These are phyloP conservation scores for Intubia oerlemansii DNA, from an alignment of 2,329 filamentous ascomycete genomes.

Conservation along the genomic window DNA sequence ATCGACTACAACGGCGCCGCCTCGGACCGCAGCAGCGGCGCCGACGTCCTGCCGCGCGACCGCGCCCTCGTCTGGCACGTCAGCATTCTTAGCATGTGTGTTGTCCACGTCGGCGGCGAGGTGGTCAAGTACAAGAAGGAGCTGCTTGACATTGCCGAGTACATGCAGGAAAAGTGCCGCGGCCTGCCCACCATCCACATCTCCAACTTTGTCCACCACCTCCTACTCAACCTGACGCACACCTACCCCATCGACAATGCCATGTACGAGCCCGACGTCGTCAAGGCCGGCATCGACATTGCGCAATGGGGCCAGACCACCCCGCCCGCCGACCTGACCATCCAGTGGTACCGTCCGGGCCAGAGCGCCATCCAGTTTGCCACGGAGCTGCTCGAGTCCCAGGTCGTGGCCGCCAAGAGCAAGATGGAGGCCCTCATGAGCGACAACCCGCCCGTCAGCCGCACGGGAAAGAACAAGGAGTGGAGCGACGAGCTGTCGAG, in stretches of 20 bases:
- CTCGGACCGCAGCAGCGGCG: constrained; percentile 80
- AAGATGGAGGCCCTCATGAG: constrained; percentile 63
- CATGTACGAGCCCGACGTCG: constrained; percentile 61
- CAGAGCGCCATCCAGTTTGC: constrained; percentile 72
- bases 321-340: constrained; percentile 52
- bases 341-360: constrained; percentile 79
- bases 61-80: constrained; percentile 90
- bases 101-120: constrained; percentile 83
- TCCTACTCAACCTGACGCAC: constrained; percentile 81
- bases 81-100: constrained; percentile 92
- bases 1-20: constrained; percentile 94
- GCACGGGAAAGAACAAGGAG: constrained; percentile 90
- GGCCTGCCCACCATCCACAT: constrained; percentile 89
- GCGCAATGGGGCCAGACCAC: constrained; percentile 71
- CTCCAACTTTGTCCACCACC: constrained; percentile 92
- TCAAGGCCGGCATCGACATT: constrained; percentile 50
- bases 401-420: constrained; percentile 55
- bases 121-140: constrained; percentile 78
- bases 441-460: constrained; percentile 59
- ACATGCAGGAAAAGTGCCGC: constrained; percentile 91
- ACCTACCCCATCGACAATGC: constrained; percentile 84
- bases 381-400: constrained; percentile 68
- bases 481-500: constrained; percentile 95
- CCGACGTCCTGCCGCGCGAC: constrained; percentile 82
- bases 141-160: constrained; percentile 74